Evolutionary conservation across 164 flowering plant genomes (phyloP), one percentile per base, ranked within the genome.

Genomic region (Kingdonia uniflora): DNA sequence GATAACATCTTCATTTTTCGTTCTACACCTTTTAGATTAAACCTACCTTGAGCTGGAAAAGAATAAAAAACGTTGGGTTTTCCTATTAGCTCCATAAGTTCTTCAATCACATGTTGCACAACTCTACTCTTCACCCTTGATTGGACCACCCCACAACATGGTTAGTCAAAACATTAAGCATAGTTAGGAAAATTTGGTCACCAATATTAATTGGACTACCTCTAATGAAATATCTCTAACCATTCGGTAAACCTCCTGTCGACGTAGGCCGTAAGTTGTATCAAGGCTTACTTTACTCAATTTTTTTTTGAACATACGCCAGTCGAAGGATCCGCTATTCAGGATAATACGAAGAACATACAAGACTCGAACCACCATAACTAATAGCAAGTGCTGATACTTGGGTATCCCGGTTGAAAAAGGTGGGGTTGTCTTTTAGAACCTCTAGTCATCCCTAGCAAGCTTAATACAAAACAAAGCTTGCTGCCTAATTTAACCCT

Each of bases 91-190:
- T 55, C 57, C 12, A 21, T 29, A 10, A 56, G 33, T 20, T 62
- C 37, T 2, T 14, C 2, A 16, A 57, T 21, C n/a, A 41, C 57
- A 14, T 19, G 39, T n/a, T 52, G 52, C 20, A 11, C 51, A 1
- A 26, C 5, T 65, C 41, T 73, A 38, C 39, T 65, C 72, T 14
- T 66, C 63, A 3, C 62, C 83, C 24, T 58, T 39, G 14, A 74
- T 17, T 2, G 78, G 63, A 1, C 71, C 76, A 2, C 85, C 83
- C 85, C 85, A 82, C 59, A 78, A 15, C 74, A 74, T 76, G 52
- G 62, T 65, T 1, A 76, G n/a, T 74, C 1, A 76, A 56, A 54
- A 68, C 72, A 16, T 76, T 74, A 13, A 74, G 22, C 19, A 63
- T 50, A 0, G 37, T 50, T 1, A 22, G 24, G 20, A 59, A 54